Conservation (phyloP, 495 filamentous ascomycete species). For the Mycothermus thermophilus region DNA sequence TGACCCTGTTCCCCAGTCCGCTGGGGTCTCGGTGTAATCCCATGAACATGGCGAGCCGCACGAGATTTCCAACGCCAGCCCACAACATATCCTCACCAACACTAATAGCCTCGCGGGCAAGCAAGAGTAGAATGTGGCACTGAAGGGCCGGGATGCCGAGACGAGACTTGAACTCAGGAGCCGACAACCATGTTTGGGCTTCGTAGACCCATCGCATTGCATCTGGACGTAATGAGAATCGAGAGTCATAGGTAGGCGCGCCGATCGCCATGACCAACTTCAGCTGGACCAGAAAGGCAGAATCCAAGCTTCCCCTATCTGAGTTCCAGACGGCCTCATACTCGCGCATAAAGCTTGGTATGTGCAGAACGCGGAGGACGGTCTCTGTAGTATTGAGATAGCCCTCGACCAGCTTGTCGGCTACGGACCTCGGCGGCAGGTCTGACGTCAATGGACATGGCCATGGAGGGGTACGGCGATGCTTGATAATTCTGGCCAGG, state of each 20-base stretch:
- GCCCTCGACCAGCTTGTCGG: conserved; percentile 32
- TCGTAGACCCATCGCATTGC: conserved; percentile 16
- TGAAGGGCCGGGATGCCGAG: conserved; percentile 10
- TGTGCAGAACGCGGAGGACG: conserved; percentile 40
- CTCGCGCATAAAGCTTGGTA: conserved; percentile 37
- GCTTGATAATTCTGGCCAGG: conserved; percentile 12
- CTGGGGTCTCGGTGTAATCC: conserved; percentile 15
- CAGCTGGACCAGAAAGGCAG: conserved; percentile 9
- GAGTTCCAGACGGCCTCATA: conserved; percentile 21
- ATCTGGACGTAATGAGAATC: conserved; percentile 10
- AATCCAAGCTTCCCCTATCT: conserved; percentile 10
- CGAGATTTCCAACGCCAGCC: conserved; percentile 5
- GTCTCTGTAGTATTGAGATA: conserved; percentile 36
- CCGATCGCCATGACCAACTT: conserved; percentile 18
- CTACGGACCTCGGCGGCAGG: conserved; percentile 34
- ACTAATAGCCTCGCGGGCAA: conserved; percentile 12
- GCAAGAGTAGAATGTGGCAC: conserved; percentile 8
- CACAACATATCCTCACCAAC: conserved; percentile 12
- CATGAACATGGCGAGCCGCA: conserved; percentile 17
- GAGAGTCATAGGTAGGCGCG: conserved; percentile 8
- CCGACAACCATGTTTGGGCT: conserved; percentile 12
- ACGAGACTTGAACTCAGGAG: conserved; percentile 11
- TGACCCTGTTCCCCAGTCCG: conserved; percentile 7
- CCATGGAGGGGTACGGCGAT: conserved; percentile 8
- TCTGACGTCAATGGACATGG: conserved; percentile 5